Evolutionary conservation across 2,329 filamentous ascomycete genomes (phyloP).

Genomic region (Bipolaris bicolor): DNA sequence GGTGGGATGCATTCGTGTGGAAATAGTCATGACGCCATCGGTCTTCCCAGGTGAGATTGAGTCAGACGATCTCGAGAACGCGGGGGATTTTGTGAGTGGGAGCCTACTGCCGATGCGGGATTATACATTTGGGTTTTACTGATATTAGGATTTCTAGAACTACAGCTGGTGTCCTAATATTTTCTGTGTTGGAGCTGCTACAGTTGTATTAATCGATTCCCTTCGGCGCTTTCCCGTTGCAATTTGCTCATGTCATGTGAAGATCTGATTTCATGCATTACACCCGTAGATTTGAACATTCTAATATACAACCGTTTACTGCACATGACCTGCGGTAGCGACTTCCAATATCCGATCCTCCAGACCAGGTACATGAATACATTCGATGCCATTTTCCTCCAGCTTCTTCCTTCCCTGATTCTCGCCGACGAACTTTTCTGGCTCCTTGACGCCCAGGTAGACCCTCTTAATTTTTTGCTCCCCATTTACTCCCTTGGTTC

Average conservation of each 20-base stretch:
- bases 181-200: background rate
- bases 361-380: conserved; percentile 74
- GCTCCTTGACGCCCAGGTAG: conserved; percentile 87
- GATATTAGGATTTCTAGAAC: background rate
- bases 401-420: conserved; percentile 77
- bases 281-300: background rate
- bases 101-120: background rate
- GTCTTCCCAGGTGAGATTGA: conserved; percentile 7
- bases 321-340: conserved; percentile 79
- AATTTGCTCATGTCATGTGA: background rate
- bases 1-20: conserved; percentile 3
- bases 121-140: background rate
- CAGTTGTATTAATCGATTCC: background rate
- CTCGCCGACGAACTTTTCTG: conserved; percentile 83
- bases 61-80: conserved; percentile 16
- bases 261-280: background rate
- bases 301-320: conserved; percentile 10
- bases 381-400: conserved; percentile 73
- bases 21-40: conserved; percentile 39
- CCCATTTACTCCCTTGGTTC: conserved; percentile 52
- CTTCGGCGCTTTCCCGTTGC: background rate
- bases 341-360: conserved; percentile 81
- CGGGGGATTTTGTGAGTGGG: conserved; percentile 5
- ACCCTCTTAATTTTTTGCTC: conserved; percentile 72
- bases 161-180: background rate